A percentile compares a stretch with the other conserved stretches of the same genome.
phyloP scores from a whole-genome alignment of 1,284 basidiomycete genomes.

The Tylopilus sp. region DNA sequence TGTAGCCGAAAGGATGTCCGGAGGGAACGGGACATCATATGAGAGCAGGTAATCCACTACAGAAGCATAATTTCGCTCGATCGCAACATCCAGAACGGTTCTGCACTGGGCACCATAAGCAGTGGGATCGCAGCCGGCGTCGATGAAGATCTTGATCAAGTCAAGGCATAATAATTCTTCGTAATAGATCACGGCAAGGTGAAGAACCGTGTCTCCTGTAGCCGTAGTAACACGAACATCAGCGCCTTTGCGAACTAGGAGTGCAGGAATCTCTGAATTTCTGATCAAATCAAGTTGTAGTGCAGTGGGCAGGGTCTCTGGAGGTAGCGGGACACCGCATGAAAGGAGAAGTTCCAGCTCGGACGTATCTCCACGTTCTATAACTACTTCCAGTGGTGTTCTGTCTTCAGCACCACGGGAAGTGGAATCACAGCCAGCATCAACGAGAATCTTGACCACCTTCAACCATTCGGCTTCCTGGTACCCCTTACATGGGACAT shows the following conservation, averaged over 20 bases:
- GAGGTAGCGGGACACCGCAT: background rate
- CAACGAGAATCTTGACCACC: background rate
- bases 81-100: background rate
- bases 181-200: background rate
- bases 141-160: background rate
- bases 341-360: background rate
- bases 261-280: background rate
- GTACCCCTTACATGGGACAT: no score
- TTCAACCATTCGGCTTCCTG: background rate
- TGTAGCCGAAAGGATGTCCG: no score
- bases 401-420: background rate
- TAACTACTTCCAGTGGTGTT: background rate
- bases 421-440: background rate
- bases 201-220: background rate
- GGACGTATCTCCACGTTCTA: no score
- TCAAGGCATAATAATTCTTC: background rate
- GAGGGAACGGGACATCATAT: no score
- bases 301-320: background rate
- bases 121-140: background rate
- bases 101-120: background rate
- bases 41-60: background rate
- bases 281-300: background rate
- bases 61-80: background rate
- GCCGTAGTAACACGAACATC: background rate
- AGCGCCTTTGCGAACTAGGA: background rate